These are phyloP conservation scores for Coemansia sp. DNA, from an alignment of 192 early-diverging fungal species.

Conservation along the genomic window DNA sequence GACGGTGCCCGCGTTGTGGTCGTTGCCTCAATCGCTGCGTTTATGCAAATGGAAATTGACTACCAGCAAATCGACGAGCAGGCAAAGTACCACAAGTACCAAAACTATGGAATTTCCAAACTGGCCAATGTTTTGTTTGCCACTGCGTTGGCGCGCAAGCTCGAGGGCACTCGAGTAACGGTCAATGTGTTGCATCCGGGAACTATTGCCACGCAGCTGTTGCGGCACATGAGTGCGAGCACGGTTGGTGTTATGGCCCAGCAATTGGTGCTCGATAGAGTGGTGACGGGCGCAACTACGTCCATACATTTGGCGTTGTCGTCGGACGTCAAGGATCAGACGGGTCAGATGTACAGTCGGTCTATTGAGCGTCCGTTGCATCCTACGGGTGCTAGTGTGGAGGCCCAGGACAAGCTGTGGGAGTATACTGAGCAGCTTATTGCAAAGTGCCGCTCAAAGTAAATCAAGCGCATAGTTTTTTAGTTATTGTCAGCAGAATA, in stretches of 20 bases:
- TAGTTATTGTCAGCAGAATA: too few relatives aligned
- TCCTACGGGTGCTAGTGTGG: slow-evolving; percentile 6
- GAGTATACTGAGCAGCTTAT: slow-evolving; percentile 32
- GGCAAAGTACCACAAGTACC: slow-evolving; percentile 8
- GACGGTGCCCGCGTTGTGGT: slow-evolving; percentile 37
- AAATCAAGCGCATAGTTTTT: too few relatives aligned
- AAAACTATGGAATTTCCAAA: slow-evolving; percentile 41
- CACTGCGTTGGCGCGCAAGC: slow-evolving; percentile 31
- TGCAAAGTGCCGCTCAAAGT: background rate
- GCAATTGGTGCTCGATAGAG: slow-evolving; percentile 12
- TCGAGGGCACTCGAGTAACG: slow-evolving; percentile 14
- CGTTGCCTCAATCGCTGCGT: slow-evolving; percentile 38
- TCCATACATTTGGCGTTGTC: slow-evolving; percentile 33
- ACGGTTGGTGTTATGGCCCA: background rate
- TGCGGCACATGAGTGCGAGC: slow-evolving; percentile 17
- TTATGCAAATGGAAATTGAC: slow-evolving; percentile 18
- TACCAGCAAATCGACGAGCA: slow-evolving; percentile 22
- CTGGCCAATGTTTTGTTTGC: slow-evolving; percentile 49
- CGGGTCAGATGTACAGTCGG: slow-evolving; percentile 21
- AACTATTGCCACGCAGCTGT: slow-evolving; percentile 18
- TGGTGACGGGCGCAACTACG: slow-evolving; percentile 24
- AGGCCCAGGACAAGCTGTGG: slow-evolving; percentile 43
- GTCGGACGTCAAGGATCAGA: slow-evolving; percentile 21
- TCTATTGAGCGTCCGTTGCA: slow-evolving; percentile 11
- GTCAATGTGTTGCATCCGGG: slow-evolving; percentile 39